Evolutionary conservation across 495 filamentous ascomycete species (phyloP).

Genomic region (Aspergillus sparsus): DNA sequence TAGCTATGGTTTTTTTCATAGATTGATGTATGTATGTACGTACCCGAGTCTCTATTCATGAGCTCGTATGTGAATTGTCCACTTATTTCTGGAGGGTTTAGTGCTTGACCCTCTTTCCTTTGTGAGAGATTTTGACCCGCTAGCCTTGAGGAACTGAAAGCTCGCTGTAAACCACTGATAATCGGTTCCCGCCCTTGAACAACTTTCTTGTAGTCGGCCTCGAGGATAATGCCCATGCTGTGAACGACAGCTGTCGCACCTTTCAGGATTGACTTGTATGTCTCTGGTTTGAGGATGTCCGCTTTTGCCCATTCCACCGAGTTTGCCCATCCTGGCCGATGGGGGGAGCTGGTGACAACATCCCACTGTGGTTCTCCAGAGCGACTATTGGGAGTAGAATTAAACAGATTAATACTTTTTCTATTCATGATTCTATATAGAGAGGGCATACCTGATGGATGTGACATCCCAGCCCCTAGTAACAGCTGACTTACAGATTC

Average conservation of each 20-base stretch:
- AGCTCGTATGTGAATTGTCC: slow-evolving; percentile 92
- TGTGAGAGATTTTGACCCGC: slow-evolving; percentile 69
- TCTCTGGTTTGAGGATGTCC: slow-evolving; percentile 78
- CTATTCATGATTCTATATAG: background rate
- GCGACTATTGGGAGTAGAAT: slow-evolving; percentile 55
- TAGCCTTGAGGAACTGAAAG: slow-evolving; percentile 67
- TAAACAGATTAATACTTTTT: slow-evolving; percentile 8
- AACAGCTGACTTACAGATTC: slow-evolving; percentile 87
- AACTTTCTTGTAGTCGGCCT: slow-evolving; percentile 96
- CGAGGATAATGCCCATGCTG: slow-evolving; percentile 91
- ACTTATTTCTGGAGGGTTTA: slow-evolving; percentile 63
- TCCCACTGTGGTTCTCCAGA: slow-evolving; percentile 88
- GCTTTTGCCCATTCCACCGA: slow-evolving; percentile 83
- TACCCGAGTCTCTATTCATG: slow-evolving; percentile 90
- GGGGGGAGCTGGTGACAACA: slow-evolving; percentile 67
- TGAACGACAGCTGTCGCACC: slow-evolving; percentile 85
- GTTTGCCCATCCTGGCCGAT: slow-evolving; percentile 76
- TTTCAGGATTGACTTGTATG: slow-evolving; percentile 70
- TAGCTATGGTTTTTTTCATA: slow-evolving; percentile 15
- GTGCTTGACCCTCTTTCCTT: slow-evolving; percentile 54
- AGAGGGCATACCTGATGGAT: slow-evolving; percentile 70
- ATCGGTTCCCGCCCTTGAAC: slow-evolving; percentile 77
- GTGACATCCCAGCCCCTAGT: slow-evolving; percentile 83
- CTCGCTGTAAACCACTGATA: slow-evolving; percentile 69
- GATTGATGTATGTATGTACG: slow-evolving; percentile 14